Percentiles rank a stretch among this genome's conserved stretches.
These are phyloP conservation scores for Lactifluus echinatus DNA, from an alignment of 768 basidiomycete genomes.

Conservation along the genomic window DNA sequence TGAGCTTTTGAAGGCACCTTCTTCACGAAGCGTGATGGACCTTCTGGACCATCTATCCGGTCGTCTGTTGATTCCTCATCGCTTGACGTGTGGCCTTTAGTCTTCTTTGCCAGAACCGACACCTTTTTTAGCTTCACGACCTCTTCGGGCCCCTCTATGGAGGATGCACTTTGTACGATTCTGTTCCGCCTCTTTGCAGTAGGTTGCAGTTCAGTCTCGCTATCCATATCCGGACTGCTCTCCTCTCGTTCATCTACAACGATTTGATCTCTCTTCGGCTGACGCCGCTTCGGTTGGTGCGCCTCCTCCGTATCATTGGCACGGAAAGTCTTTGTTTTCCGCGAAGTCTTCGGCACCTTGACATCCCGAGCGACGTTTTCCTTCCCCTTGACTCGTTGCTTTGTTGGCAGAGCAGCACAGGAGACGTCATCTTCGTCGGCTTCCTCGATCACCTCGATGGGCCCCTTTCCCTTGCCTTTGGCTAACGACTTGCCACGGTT, in stretches of 20 bases:
- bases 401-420: conserved; percentile 22
- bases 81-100: neutral
- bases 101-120: neutral
- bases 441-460: conserved; percentile 25
- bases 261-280: conserved; percentile 5
- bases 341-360: conserved; percentile 2
- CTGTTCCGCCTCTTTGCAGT: neutral
- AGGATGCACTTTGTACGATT: neutral
- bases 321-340: conserved; percentile 11
- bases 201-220: conserved; percentile 4
- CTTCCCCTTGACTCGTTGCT: conserved; percentile 25
- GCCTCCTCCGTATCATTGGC: conserved; percentile 17
- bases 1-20: neutral
- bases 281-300: conserved; percentile 8
- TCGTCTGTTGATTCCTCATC: conserved; percentile 12
- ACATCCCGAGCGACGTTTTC: conserved; percentile 17
- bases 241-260: conserved; percentile 8
- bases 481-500: conserved; percentile 23
- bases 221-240: conserved; percentile 1
- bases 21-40: neutral
- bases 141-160: neutral
- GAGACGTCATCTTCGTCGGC: conserved; percentile 25
- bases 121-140: neutral
- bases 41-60: neutral
- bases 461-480: conserved; percentile 21